Evolutionary conservation across 495 filamentous ascomycete species (phyloP).

Genomic region (Aspergillus incahuasiensis): DNA sequence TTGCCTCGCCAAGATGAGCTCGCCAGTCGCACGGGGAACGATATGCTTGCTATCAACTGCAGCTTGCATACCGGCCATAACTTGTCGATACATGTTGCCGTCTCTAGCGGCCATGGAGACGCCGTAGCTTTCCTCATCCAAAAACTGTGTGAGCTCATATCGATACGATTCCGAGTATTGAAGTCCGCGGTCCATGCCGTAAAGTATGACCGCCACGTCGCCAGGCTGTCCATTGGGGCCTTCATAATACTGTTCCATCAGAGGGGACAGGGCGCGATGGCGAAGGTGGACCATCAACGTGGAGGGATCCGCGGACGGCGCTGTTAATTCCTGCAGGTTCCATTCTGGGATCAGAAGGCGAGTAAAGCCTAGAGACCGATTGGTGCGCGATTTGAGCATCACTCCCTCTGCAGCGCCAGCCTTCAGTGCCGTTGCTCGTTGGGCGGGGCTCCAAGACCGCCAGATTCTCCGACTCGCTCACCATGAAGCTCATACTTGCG

Average conservation of each 20-base stretch:
- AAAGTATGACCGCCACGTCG: not conserved
- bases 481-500: conserved; percentile 2
- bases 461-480: not conserved
- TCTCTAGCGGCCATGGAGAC: not conserved
- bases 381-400: not conserved
- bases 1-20: conserved; percentile 32
- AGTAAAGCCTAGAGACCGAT: conserved; percentile 16
- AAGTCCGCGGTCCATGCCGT: conserved; percentile 14
- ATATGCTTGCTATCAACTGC: conserved; percentile 13
- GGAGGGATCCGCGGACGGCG: conserved; percentile 19
- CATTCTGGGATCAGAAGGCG: conserved; percentile 28
- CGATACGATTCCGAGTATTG: not conserved
- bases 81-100: conserved; percentile 4
- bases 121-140: conserved; percentile 20
- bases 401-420: not conserved
- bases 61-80: conserved; percentile 8
- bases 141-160: conserved; percentile 17
- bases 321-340: conserved; percentile 34
- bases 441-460: not conserved
- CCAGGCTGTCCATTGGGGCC: not conserved
- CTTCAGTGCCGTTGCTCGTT: not conserved
- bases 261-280: conserved; percentile 20
- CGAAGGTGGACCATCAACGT: conserved; percentile 26
- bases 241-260: not conserved
- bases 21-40: conserved; percentile 24